Percentiles rank a stretch among this genome's conserved stretches.
Evolutionary conservation across 805 yeast genomes (phyloP).

Genomic region (Lachancea waltii): DNA sequence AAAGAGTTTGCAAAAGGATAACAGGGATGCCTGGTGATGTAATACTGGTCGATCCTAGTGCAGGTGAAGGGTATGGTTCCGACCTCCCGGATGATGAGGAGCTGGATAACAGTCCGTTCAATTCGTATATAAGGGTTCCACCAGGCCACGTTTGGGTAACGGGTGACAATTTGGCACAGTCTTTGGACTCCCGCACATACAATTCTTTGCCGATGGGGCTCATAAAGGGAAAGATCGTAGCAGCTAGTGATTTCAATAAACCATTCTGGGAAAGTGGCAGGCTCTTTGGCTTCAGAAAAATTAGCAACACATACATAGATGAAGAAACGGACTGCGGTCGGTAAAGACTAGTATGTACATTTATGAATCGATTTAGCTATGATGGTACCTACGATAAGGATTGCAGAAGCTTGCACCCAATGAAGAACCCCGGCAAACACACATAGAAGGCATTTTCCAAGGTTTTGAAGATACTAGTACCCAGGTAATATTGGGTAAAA

Average conservation of each 20-base stretch:
- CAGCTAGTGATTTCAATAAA: slow-evolving; percentile 53
- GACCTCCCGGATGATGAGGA: slow-evolving; percentile 12
- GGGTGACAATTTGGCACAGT: slow-evolving; percentile 85
- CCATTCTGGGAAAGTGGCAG: slow-evolving; percentile 37
- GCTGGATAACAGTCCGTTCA: slow-evolving; percentile 15
- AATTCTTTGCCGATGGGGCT: slow-evolving; percentile 86
- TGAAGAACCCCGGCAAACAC: slow-evolving; percentile 47
- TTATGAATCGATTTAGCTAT: too few relatives aligned
- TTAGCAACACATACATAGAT: slow-evolving; percentile 44
- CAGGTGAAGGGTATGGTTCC: slow-evolving; percentile 28
- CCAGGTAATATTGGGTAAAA: slow-evolving; percentile 28
- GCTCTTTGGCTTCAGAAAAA: slow-evolving; percentile 49
- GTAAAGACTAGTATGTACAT: not conserved
- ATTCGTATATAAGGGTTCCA: slow-evolving; percentile 68
- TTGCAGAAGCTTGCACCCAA: slow-evolving; percentile 64
- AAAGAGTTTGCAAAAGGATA: slow-evolving; percentile 84
- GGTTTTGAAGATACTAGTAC: slow-evolving; percentile 30
- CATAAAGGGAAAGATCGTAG: slow-evolving; percentile 79
- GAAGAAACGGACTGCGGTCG: slow-evolving; percentile 21
- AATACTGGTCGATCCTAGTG: slow-evolving; percentile 73
- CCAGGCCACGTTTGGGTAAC: slow-evolving; percentile 96
- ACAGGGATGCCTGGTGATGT: slow-evolving; percentile 96
- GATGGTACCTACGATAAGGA: slow-evolving; percentile 33
- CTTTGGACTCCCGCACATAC: slow-evolving; percentile 84
- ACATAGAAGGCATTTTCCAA: slow-evolving; percentile 32